These are phyloP conservation scores for Pseudoneurospora amorphoporcata DNA, from an alignment of 495 filamentous ascomycete genomes.

Conservation along the genomic window DNA sequence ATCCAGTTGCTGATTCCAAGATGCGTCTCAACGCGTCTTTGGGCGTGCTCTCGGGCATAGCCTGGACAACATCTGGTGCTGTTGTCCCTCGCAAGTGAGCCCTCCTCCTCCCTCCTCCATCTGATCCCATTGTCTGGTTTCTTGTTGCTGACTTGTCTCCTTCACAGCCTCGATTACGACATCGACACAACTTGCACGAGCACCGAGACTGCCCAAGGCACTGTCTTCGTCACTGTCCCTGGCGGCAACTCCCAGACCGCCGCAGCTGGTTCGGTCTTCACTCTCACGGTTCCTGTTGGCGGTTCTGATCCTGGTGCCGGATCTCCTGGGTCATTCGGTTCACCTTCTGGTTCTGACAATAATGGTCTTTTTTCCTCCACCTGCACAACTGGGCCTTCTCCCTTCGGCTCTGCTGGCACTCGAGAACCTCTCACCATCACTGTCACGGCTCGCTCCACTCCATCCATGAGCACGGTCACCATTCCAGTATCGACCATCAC, in stretches of 20 bases:
- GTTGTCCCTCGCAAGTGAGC: constrained; percentile 17
- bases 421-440: constrained; percentile 10
- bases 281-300: constrained; percentile 10
- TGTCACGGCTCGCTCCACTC: constrained; percentile 1
- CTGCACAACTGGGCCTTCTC: not conserved
- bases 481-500: constrained; percentile 15
- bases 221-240: constrained; percentile 28
- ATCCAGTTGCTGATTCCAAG: constrained; percentile 2
- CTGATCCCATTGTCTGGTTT: not conserved
- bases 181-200: constrained; percentile 14
- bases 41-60: constrained; percentile 10
- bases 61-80: constrained; percentile 11
- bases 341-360: constrained; percentile 19
- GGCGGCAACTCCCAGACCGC: constrained; percentile 1
- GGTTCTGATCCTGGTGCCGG: not conserved
- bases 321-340: constrained; percentile 6
- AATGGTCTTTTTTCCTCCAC: constrained; percentile 11
- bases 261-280: constrained; percentile 14
- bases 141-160: constrained; percentile 3
- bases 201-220: constrained; percentile 13
- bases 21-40: constrained; percentile 20
- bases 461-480: constrained; percentile 8
- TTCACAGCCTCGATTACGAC: constrained; percentile 1
- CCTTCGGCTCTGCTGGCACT: constrained; percentile 9
- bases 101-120: not conserved